These are phyloP conservation scores for Solanum hybrid DNA, from an alignment of 305 asterid species.

Conservation along the genomic window DNA sequence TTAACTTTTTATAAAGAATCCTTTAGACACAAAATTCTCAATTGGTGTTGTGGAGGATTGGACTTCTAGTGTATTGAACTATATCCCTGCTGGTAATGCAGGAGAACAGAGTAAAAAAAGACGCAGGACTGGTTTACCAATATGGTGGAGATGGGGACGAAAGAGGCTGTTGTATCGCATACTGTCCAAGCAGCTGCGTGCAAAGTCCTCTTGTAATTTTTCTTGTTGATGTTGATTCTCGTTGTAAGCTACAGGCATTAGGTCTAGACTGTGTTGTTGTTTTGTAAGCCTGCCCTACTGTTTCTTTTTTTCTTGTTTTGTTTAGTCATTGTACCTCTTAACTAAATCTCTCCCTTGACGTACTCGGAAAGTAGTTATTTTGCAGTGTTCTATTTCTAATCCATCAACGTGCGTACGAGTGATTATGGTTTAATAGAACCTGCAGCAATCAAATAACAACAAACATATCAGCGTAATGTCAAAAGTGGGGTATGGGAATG, in stretches of 20 bases:
- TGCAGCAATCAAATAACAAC: not conserved
- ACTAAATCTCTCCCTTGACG: not conserved
- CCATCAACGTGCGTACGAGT: not conserved
- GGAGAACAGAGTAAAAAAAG: conserved; percentile 41
- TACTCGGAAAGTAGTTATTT: not conserved
- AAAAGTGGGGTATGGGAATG: not conserved
- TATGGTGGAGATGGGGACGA: conserved; percentile 82
- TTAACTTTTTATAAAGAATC: not conserved
- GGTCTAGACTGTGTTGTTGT: not conserved
- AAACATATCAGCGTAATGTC: not conserved
- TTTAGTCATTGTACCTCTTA: not conserved
- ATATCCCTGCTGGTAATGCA: conserved; percentile 21
- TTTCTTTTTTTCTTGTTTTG: not conserved
- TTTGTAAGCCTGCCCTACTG: not conserved
- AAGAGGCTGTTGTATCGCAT: conserved; percentile 49
- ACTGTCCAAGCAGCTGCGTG: conserved; percentile 38
- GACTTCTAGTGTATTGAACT: conserved; percentile 6
- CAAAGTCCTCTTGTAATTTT: conserved; percentile 16
- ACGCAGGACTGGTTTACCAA: conserved; percentile 37
- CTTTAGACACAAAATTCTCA: not conserved
- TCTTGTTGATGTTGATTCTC: conserved; percentile 6
- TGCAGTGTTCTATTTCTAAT: not conserved
- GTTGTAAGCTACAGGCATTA: not conserved
- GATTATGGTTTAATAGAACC: not conserved
- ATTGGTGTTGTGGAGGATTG: not conserved